Evolutionary conservation across 2,329 filamentous ascomycete genomes (phyloP).

Genomic region (Trichoderma afroharzianum): DNA sequence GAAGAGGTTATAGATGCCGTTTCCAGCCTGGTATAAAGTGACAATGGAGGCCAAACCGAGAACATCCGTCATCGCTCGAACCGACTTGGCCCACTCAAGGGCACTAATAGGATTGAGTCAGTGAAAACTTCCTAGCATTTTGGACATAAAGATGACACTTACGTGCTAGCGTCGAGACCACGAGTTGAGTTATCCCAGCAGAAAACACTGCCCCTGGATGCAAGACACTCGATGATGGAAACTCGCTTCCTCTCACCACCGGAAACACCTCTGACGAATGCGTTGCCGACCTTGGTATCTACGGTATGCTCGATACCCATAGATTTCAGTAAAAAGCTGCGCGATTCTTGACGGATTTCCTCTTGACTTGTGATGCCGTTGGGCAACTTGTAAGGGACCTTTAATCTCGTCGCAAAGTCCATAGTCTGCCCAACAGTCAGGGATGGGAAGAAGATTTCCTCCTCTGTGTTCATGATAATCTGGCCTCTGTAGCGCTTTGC

Average conservation of each 20-base stretch:
- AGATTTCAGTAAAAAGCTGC: conserved; percentile 54
- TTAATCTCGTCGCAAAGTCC: conserved; percentile 63
- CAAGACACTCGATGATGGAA: conserved; percentile 62
- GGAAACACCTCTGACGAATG: conserved; percentile 62
- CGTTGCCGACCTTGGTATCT: conserved; percentile 66
- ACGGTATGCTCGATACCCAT: conserved; percentile 57
- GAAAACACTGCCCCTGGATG: conserved; percentile 54
- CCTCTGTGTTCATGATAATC: conserved; percentile 69
- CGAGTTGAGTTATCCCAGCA: conserved; percentile 67
- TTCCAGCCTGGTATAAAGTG: conserved; percentile 66
- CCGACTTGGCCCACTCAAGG: conserved; percentile 55
- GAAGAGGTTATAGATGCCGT: conserved; percentile 66
- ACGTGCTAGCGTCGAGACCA: conserved; percentile 55
- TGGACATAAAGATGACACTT: neutral
- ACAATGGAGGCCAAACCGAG: conserved; percentile 58
- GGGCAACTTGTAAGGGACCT: conserved; percentile 49
- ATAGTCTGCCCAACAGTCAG: conserved; percentile 69
- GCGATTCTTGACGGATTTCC: conserved; percentile 44
- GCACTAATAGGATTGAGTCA: conserved; percentile 35
- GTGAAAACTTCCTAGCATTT: too few relatives aligned
- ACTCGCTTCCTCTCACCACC: conserved; percentile 68
- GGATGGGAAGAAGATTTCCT: conserved; percentile 62
- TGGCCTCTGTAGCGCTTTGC: conserved; percentile 51
- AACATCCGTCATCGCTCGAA: conserved; percentile 63
- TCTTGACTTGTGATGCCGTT: conserved; percentile 38